Base-by-base conservation (phyloP, 2,329 filamentous ascomycete species). In the Sordariomycetes sp. region DNA sequence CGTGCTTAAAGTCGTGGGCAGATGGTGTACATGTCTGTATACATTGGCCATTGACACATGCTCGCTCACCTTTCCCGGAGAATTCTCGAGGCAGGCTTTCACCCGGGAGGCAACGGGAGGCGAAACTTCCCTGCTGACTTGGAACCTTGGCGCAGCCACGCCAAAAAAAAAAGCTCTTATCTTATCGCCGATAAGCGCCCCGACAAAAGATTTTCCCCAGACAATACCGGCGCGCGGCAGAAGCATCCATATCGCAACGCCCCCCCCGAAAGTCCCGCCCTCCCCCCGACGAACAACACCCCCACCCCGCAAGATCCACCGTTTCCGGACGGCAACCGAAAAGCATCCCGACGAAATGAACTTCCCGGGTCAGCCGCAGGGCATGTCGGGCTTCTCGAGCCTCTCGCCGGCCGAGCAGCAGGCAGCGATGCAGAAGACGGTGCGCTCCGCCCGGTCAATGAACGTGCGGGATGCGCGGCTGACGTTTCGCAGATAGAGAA, bases 401-500 rank as follows among this genome's bases (percentile, higher is more conserved):
- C 28, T 32, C 8, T 32, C 28, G 28, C 28, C 28, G 22, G 48
- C 45, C n/a, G 60, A 61, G 39, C 60, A 61, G 35, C 59, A 60
- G 36, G 59, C 60, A 57, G 57, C 58, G n/a, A 61, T 61, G 59
- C 57, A 58, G 24, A 60, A 61, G 53, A 59, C 57, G 58, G 60
- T 61, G 34, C 28, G 60, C 45, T 50, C n/a, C n/a, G 3, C 5
- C 45, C 5, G 2, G 20, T 7, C 20, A 17, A 45, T 3, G 45
- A 20, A 20, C 20, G 8, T 7, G 20, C 20, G 45, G 10, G 6
- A 22, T 10, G n/a, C n/a, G 5, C 20, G 12, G 45, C 45, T 50
- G 22, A 50, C 45, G 3, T 60, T 28, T 51, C 53, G 24, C 62
- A 94, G 88, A 86, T 96, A 75, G 83, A 90, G 78, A 72, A 77